Conservation (phyloP, 495 filamentous ascomycete species). For the Hypoxylon lenormandii region DNA sequence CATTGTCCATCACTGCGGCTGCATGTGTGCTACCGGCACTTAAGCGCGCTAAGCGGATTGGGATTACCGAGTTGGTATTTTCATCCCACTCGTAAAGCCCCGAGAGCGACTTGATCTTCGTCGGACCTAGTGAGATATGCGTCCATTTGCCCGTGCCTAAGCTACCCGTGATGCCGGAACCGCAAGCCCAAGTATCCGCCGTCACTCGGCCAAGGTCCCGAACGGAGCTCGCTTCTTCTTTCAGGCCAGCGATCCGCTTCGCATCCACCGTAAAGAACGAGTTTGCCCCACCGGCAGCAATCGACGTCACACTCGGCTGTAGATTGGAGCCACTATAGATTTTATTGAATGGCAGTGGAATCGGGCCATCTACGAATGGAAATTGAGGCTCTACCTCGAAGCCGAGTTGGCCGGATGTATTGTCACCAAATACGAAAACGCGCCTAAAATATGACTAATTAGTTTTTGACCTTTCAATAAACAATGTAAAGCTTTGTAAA, state of each 20-base stretch:
- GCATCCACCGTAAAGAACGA: conserved; percentile 89
- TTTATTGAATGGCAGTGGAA: conserved; percentile 71
- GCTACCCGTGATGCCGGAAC: conserved; percentile 82
- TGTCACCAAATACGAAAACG: conserved; percentile 91
- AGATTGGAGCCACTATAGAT: conserved; percentile 75
- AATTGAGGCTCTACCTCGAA: conserved; percentile 72
- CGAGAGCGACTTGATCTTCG: conserved; percentile 85
- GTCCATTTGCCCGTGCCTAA: conserved; percentile 91
- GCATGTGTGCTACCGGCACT: conserved; percentile 82
- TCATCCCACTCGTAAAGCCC: conserved; percentile 89
- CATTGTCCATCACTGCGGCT: conserved; percentile 82
- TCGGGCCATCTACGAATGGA: conserved; percentile 74
- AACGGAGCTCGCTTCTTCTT: conserved; percentile 54
- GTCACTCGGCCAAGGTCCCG: conserved; percentile 61
- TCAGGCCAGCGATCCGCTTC: conserved; percentile 61
- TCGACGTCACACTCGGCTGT: conserved; percentile 71
- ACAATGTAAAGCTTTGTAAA: no score
- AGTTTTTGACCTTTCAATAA: no score
- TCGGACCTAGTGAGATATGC: conserved; percentile 80
- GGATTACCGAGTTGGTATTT: conserved; percentile 68
- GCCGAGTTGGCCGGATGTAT: conserved; percentile 86
- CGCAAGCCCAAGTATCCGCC: conserved; percentile 86
- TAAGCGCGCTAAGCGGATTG: conserved; percentile 79
- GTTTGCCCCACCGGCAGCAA: conserved; percentile 86
- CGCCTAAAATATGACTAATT: no score